These are phyloP conservation scores for Tolypocladium album DNA, from an alignment of 2,329 filamentous ascomycete species.

Conservation along the genomic window DNA sequence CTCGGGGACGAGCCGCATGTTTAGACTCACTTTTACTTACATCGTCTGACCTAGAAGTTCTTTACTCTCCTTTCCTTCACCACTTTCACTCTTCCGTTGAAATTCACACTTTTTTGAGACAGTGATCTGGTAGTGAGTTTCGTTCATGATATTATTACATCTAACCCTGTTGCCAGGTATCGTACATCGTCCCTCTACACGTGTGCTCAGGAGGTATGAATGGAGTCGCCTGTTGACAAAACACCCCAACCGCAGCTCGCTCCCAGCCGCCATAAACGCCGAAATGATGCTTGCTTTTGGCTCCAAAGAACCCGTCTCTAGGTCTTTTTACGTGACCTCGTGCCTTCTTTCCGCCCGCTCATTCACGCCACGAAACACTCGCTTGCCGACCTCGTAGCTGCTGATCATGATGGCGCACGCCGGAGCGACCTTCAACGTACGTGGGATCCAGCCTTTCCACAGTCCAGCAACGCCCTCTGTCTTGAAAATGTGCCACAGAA, in stretches of 20 bases:
- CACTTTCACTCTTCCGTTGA: no score
- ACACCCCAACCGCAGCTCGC: background rate
- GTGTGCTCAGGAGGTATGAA: background rate
- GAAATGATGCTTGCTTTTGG: background rate
- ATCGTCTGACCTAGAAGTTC: no score
- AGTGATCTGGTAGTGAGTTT: background rate
- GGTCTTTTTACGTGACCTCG: background rate
- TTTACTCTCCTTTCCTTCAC: no score
- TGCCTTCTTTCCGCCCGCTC: slow-evolving; percentile 21
- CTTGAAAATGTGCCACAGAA: slow-evolving; percentile 84
- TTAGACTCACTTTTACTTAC: no score
- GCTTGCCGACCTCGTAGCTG: slow-evolving; percentile 93
- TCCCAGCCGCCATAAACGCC: background rate
- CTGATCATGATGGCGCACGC: slow-evolving; percentile 99
- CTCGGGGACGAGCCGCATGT: no score
- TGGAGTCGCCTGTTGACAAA: background rate
- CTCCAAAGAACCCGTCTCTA: no score
- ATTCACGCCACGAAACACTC: slow-evolving; percentile 70
- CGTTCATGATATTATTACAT: background rate
- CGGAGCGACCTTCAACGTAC: slow-evolving; percentile 88
- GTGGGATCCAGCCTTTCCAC: slow-evolving; percentile 84
- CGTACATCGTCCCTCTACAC: background rate
- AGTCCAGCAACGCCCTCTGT: slow-evolving; percentile 73
- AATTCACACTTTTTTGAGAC: background rate
- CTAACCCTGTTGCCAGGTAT: background rate